These are phyloP conservation scores for Davidsoniella eucalypti DNA, from an alignment of 2,329 filamentous ascomycete species.

Conservation along the genomic window DNA sequence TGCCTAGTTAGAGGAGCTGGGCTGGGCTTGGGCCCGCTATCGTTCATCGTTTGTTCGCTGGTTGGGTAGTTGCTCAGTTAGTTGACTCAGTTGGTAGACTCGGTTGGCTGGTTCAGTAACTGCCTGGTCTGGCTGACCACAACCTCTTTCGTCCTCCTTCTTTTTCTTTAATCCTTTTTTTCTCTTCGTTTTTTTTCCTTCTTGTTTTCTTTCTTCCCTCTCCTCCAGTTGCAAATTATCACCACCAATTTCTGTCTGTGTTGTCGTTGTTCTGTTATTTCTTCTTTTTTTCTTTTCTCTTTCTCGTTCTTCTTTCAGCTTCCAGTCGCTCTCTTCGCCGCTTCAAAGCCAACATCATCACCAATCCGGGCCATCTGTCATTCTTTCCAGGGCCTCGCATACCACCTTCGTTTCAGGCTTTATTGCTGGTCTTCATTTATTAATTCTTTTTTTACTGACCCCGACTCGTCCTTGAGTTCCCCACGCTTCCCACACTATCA, in stretches of 20 bases:
- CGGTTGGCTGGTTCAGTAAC: no score
- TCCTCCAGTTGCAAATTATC: slow-evolving; percentile 16
- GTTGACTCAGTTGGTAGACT: no score
- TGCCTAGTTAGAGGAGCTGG: no score
- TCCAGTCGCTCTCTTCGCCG: slow-evolving; percentile 36
- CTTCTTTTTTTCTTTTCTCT: slow-evolving; percentile 12
- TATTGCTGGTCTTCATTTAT: slow-evolving; percentile 19
- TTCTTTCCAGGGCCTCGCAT: slow-evolving; percentile 19
- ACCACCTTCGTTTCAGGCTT: slow-evolving; percentile 9
- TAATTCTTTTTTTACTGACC: slow-evolving; percentile 14
- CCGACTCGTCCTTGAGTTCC: not conserved
- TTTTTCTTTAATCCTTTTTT: slow-evolving; percentile 20
- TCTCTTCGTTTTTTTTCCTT: slow-evolving; percentile 21
- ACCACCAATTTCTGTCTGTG: slow-evolving; percentile 20
- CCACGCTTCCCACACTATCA: slow-evolving; percentile 7
- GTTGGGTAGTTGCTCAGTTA: no score
- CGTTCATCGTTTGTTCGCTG: no score
- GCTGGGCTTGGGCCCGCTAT: no score
- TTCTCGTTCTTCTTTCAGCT: slow-evolving; percentile 26
- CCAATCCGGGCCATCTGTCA: slow-evolving; percentile 32
- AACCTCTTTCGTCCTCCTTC: not conserved
- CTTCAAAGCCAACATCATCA: slow-evolving; percentile 18
- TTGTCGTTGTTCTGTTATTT: slow-evolving; percentile 18
- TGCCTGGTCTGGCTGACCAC: no score
- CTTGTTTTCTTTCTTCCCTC: slow-evolving; percentile 18